Evolutionary conservation across 805 yeast species (phyloP).

Genomic region (Starmerella potacharoeniae): DNA sequence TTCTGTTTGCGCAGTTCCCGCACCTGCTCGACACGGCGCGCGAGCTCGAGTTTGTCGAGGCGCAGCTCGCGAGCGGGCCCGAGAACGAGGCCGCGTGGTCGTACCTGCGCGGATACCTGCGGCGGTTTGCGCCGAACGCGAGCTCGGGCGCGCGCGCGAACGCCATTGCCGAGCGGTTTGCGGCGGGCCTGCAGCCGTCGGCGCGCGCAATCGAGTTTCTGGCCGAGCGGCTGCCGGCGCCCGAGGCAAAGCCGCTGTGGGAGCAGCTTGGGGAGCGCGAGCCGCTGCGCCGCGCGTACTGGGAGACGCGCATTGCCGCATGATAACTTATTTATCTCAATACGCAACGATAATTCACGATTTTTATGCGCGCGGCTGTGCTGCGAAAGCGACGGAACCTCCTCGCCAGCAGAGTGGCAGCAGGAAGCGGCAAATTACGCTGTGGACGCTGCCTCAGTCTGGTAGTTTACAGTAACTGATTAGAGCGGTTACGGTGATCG

Average conservation of each 20-base stretch:
- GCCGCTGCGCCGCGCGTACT: conserved; percentile 9
- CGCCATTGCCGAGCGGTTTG: conserved; percentile 1
- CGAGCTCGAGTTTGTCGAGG: conserved; percentile 46
- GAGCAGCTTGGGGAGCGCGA: conserved; percentile 5
- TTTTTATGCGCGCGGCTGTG: too few relatives aligned
- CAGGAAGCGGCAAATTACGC: too few relatives aligned
- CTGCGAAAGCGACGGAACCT: too few relatives aligned
- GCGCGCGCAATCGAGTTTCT: conserved; percentile 13
- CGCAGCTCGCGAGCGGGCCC: conserved; percentile 48
- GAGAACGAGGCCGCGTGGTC: conserved; percentile 83
- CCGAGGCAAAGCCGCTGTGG: conserved; percentile 1
- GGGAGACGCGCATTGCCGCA: conserved; percentile 1
- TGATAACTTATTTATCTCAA: not conserved
- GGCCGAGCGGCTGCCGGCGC: conserved; percentile 10
- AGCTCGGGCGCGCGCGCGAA: conserved; percentile 3
- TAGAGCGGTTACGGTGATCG: too few relatives aligned
- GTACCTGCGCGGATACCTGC: conserved; percentile 49
- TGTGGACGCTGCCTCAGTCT: too few relatives aligned
- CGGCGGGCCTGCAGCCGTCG: not conserved
- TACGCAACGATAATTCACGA: too few relatives aligned
- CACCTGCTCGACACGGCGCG: conserved; percentile 24
- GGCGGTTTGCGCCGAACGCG: not conserved
- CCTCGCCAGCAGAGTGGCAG: too few relatives aligned
- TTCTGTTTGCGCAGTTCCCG: conserved; percentile 30
- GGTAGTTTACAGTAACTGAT: too few relatives aligned